These are phyloP conservation scores for Physcia stellaris DNA, from an alignment of 495 filamentous ascomycete species.

Conservation along the genomic window DNA sequence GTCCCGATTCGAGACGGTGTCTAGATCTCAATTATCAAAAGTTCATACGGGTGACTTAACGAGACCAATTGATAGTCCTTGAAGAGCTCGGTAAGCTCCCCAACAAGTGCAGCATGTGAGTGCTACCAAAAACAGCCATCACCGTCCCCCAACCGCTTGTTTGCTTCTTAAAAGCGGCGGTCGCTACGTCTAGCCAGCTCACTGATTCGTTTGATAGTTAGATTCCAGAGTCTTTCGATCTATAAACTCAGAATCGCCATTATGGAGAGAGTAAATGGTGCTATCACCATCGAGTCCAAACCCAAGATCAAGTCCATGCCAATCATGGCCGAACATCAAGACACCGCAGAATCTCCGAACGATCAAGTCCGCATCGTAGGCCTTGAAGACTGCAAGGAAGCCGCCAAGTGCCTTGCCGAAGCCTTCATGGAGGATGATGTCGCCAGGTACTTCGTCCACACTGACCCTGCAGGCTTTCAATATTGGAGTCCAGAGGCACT, in stretches of 20 bases:
- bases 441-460: conserved; percentile 55
- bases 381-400: conserved; percentile 50
- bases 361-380: conserved; percentile 40
- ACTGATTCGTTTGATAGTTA: no score
- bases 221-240: no score
- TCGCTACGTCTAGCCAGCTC: no score
- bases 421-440: conserved; percentile 66
- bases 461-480: conserved; percentile 43
- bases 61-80: conserved; percentile 22
- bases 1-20: conserved; percentile 55
- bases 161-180: no score
- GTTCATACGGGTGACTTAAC: conserved; percentile 53
- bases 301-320: no score
- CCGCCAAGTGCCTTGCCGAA: conserved; percentile 52
- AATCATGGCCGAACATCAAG: conserved; percentile 19
- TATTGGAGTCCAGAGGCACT: conserved; percentile 48
- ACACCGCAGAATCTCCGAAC: not conserved
- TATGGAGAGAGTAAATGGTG: conserved; percentile 17
- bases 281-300: conserved; percentile 21
- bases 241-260: no score
- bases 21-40: conserved; percentile 58
- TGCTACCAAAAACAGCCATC: no score
- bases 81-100: conserved; percentile 8
- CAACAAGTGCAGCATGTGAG: no score
- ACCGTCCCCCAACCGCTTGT: no score